Evolutionary conservation across 345 rosid species (phyloP).

Genomic region (Isatis tinctoria): DNA sequence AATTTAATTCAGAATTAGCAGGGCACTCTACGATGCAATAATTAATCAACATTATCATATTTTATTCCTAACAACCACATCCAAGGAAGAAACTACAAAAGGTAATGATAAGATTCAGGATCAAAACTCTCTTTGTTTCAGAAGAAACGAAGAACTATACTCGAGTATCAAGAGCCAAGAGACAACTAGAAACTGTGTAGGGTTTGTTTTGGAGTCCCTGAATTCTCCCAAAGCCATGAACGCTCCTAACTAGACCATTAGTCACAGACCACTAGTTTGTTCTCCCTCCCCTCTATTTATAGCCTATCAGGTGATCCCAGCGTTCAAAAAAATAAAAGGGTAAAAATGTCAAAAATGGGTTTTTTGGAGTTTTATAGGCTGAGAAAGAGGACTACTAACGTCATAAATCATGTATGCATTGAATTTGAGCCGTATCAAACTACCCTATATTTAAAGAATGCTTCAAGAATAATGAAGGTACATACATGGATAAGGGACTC

Average conservation of each 20-base stretch:
- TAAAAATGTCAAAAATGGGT: background rate
- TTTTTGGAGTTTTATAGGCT: background rate
- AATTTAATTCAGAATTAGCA: background rate
- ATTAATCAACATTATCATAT: background rate
- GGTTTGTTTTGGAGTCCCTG: background rate
- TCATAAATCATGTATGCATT: slow-evolving; percentile 3
- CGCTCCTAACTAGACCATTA: background rate
- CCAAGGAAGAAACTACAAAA: background rate
- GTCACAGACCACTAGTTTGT: background rate
- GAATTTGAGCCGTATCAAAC: background rate
- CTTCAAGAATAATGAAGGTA: slow-evolving; percentile 11
- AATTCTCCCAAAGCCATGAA: background rate
- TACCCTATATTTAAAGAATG: background rate
- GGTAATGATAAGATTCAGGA: background rate
- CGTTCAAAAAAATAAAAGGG: background rate
- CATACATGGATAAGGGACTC: slow-evolving; percentile 90
- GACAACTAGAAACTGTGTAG: background rate
- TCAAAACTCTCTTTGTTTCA: background rate
- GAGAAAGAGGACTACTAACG: background rate
- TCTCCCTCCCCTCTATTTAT: background rate
- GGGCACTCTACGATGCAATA: background rate
- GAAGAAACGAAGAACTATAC: background rate
- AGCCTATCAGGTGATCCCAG: slow-evolving; percentile 7
- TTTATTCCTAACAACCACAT: background rate
- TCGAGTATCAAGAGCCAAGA: background rate